A percentile compares a stretch with the other conserved stretches of the same genome.
Evolutionary conservation across 2,329 filamentous ascomycete species (phyloP).

Genomic region (Metarhizium album): DNA sequence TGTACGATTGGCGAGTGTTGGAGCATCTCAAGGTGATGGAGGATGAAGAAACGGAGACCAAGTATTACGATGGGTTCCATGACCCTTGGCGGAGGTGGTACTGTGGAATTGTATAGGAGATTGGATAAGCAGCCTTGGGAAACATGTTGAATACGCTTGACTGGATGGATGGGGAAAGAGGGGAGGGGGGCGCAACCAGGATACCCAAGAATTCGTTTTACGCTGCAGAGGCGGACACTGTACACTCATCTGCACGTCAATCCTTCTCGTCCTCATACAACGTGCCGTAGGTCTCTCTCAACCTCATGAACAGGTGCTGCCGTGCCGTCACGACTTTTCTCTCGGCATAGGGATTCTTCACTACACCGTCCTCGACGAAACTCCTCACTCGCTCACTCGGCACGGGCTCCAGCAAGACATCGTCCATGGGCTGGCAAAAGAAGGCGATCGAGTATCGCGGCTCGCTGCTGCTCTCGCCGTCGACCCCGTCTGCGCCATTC

Average conservation of each 20-base stretch:
- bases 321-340: conserved; percentile 50
- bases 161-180: not conserved
- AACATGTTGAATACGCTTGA: not conserved
- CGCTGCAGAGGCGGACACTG: not conserved
- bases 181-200: too few relatives aligned
- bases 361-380: conserved; percentile 21
- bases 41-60: conserved; percentile 16
- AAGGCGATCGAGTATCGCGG: conserved; percentile 56
- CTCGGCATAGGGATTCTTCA: conserved; percentile 36
- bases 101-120: conserved; percentile 27
- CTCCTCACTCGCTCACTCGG: conserved; percentile 46
- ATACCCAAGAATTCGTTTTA: not conserved
- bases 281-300: conserved; percentile 47
- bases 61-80: conserved; percentile 23
- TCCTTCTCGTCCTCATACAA: conserved; percentile 35
- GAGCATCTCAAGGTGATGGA: conserved; percentile 30
- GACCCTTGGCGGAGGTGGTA: conserved; percentile 35
- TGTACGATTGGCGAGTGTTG: conserved; percentile 38
- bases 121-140: not conserved
- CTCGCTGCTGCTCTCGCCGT: conserved; percentile 36
- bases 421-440: conserved; percentile 54
- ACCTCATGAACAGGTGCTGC: conserved; percentile 51
- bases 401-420: conserved; percentile 42
- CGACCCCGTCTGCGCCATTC: conserved; percentile 12
- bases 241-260: not conserved